Conservation (phyloP, 1,139 yeast species). For the Protomyces lactucae-debilis region DNA sequence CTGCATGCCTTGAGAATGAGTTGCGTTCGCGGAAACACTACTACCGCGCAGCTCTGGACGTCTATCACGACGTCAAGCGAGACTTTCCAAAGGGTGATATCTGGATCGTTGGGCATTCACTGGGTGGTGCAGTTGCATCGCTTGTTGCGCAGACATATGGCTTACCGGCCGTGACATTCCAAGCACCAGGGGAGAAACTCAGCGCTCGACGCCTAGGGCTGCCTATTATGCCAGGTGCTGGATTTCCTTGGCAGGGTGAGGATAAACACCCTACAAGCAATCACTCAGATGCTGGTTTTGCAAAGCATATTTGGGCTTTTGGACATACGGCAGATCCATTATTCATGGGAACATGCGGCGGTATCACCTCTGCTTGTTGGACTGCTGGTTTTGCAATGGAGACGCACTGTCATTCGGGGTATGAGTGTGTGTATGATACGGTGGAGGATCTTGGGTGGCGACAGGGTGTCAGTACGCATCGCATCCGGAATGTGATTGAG, state of each 20-base stretch:
- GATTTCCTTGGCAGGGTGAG: background rate
- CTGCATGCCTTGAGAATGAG: conserved; percentile 76
- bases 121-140: conserved; percentile 84
- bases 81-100: conserved; percentile 65
- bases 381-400: conserved; percentile 97
- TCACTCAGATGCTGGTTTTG: conserved; percentile 63
- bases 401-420: conserved; percentile 89
- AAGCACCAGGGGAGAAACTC: conserved; percentile 78
- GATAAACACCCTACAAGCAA: background rate
- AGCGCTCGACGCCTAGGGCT: conserved; percentile 51
- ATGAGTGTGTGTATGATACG: conserved; percentile 81
- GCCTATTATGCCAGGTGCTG: conserved; percentile 45
- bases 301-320: conserved; percentile 70
- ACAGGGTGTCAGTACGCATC: conserved; percentile 78
- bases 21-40: conserved; percentile 70
- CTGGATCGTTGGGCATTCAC: conserved; percentile 94
- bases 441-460: conserved; percentile 89
- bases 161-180: conserved; percentile 57
- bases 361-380: conserved; percentile 85
- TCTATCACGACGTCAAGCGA: conserved; percentile 65
- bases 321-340: conserved; percentile 98
- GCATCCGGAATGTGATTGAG: conserved; percentile 88
- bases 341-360: conserved; percentile 94
- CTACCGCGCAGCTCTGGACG: conserved; percentile 72
- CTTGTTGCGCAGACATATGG: conserved; percentile 86